Base-by-base conservation (phyloP, 1,139 yeast genomes). In the Meyerozyma elateridarum region DNA sequence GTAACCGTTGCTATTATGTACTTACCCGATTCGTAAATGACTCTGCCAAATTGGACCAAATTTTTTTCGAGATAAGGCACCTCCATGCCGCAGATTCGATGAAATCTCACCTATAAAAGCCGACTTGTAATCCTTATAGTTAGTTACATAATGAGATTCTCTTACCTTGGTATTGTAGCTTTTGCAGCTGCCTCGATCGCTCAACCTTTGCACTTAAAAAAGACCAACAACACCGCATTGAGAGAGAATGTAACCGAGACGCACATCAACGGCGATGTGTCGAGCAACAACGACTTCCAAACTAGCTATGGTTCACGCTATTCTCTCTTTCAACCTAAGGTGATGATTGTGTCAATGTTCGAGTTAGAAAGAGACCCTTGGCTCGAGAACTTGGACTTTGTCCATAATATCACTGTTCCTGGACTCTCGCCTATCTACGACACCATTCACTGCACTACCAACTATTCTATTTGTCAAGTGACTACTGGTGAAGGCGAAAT, bases 401-500 rank as follows among this genome's bases (percentile, higher is more conserved):
- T 55, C n/a, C 44, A 48, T 33, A 74, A 75, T 49, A 59, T 76
- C 43, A 64, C 80, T 14, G 48, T 78, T 28, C 84, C 85, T 5
- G 85, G 85, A 25, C 61, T 79, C 37, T 74, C 82, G n/a, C 81
- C 81, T 24, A 43, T 69, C 27, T 78, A 67, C 58, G 80, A 82
- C 20, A 49, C 63, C 15, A 60, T 79, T 31, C 76, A 71, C 56
- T 78, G 85, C 55, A 67, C 70, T 31, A 48, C 61, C 26, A 63
- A 74, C 54, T 73, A 67, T 53, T 57, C 73, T 20, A 54, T 79
- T 25, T 78, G 84, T 59, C 79, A 76, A 48, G 52, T 77, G 37
- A 76, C 82, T 30, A 75, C 81, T 11, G 85, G 85, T 36, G 85
- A 79, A 56, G 81, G 79, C 40, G 84, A 78, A 51, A 72, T 76